A percentile compares a stretch with the other conserved stretches of the same genome.
Evolutionary conservation across 1,284 basidiomycete genomes (phyloP).

Genomic region (Anthracocystis panici-leucophaei): DNA sequence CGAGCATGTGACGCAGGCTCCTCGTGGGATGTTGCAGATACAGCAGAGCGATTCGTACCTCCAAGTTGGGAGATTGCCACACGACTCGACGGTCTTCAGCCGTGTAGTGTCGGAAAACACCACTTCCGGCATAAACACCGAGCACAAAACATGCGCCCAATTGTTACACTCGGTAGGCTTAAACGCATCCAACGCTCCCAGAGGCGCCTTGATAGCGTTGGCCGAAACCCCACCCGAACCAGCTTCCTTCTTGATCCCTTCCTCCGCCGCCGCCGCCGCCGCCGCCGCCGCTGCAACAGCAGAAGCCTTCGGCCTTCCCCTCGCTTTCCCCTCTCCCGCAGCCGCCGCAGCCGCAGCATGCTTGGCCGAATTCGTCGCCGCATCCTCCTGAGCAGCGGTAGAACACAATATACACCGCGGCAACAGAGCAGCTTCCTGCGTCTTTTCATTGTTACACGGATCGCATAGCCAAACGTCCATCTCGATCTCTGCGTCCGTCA

Average conservation of each 20-base stretch:
- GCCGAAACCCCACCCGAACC: neutral
- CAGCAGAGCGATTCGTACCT: constrained; percentile 70
- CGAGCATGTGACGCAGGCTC: constrained; percentile 84
- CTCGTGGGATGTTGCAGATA: constrained; percentile 76
- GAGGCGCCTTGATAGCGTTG: constrained; percentile 21
- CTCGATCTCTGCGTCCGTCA: constrained; percentile 56
- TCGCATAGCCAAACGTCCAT: constrained; percentile 62
- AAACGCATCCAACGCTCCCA: constrained; percentile 78
- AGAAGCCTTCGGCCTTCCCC: constrained; percentile 27
- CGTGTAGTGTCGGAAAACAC: constrained; percentile 80
- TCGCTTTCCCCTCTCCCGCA: constrained; percentile 25
- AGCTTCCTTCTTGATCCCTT: constrained; percentile 31
- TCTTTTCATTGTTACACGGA: constrained; percentile 62
- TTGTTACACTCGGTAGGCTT: constrained; percentile 94
- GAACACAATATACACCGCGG: constrained; percentile 64
- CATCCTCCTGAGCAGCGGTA: constrained; percentile 35
- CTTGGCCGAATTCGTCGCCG: constrained; percentile 43
- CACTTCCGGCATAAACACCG: constrained; percentile 86
- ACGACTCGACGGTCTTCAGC: constrained; percentile 85
- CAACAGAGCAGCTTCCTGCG: constrained; percentile 54
- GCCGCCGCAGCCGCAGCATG: constrained; percentile 21
- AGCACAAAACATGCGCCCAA: constrained; percentile 91
- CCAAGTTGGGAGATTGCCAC: constrained; percentile 77
- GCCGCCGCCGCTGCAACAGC: constrained; percentile 9
- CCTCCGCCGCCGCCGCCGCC: constrained; percentile 10